Evolutionary conservation across 1,284 basidiomycete species (phyloP).

Genomic region (Rhodotorula sp.): DNA sequence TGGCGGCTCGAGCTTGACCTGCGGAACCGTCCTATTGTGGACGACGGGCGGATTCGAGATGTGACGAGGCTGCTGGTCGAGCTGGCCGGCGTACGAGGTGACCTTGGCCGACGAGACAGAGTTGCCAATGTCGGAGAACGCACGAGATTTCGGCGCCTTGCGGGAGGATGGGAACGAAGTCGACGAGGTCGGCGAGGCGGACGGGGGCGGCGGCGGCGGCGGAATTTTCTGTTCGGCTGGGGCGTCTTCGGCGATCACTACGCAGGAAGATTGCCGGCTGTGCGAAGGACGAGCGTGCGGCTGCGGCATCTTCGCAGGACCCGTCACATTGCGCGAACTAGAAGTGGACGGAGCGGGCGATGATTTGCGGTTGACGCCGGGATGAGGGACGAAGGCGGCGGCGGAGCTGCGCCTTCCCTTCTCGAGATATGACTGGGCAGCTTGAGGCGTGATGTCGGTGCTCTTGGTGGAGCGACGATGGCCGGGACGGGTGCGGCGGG

Average conservation of each 20-base stretch:
- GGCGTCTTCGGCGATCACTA: neutral
- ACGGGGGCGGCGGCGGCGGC: too few relatives aligned
- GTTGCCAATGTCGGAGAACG: constrained; percentile 7
- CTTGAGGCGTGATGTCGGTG: neutral
- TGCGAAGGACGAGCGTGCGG: neutral
- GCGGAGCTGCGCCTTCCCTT: constrained; percentile 22
- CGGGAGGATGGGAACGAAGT: neutral
- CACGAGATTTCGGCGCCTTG: neutral
- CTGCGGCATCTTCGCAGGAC: neutral
- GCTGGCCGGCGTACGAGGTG: neutral
- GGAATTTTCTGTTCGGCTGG: neutral
- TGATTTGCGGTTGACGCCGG: neutral
- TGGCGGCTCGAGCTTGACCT: neutral
- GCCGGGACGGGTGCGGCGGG: neutral
- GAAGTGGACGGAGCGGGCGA: neutral
- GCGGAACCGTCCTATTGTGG: too few relatives aligned
- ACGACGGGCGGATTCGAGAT: neutral
- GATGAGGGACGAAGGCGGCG: constrained; percentile 4
- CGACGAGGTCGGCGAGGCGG: neutral
- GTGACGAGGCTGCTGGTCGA: neutral
- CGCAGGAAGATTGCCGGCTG: neutral
- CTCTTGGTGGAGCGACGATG: neutral
- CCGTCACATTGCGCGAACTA: neutral
- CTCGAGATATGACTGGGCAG: neutral
- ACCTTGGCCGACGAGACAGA: neutral